Percentiles rank a stretch among this genome's conserved stretches.
phyloP scores from a whole-genome alignment of 306 rosid genomes.

The Prunus campanulata region DNA sequence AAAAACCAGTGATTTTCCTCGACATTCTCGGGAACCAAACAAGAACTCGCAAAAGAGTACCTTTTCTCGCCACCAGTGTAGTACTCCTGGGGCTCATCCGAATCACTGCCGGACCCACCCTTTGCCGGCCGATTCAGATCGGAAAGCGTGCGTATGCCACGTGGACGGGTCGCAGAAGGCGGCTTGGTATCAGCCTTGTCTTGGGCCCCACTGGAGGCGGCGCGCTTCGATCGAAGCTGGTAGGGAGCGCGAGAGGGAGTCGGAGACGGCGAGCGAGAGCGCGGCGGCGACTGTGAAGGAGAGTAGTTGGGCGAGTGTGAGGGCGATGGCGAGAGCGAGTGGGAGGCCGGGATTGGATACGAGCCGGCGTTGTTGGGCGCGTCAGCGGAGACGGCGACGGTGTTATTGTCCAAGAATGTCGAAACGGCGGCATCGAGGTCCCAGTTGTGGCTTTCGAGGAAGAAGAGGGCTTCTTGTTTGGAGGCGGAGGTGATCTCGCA shows the following conservation, averaged over 20 bases:
- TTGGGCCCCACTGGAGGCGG: conserved; percentile 31
- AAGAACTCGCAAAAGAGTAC: conserved; percentile 26
- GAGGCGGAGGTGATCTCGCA: conserved; percentile 78
- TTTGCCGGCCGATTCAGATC: conserved; percentile 57
- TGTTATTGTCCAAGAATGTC: conserved; percentile 54
- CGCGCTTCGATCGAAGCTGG: conserved; percentile 67
- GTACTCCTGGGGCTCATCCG: conserved; percentile 75
- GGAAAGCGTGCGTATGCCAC: conserved; percentile 56
- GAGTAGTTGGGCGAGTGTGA: conserved; percentile 28
- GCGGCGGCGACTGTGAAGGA: conserved; percentile 36
- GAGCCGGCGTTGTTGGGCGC: conserved; percentile 6
- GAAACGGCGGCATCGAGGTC: conserved; percentile 93
- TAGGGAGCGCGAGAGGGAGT: conserved; percentile 56
- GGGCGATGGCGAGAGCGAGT: conserved; percentile 17
- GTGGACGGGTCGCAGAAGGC: conserved; percentile 36
- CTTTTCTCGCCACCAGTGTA: conserved; percentile 93
- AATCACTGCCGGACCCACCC: conserved; percentile 51
- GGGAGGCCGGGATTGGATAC: conserved; percentile 3
- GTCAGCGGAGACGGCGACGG: background rate
- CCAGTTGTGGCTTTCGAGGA: conserved; percentile 78
- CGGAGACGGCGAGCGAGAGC: conserved; percentile 33
- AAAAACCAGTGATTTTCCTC: background rate
- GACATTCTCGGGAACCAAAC: background rate
- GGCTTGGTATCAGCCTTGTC: conserved; percentile 29
- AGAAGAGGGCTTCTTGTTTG: conserved; percentile 71